These are phyloP conservation scores for Manihot esculenta DNA, from an alignment of 441 rosid genomes.

Conservation along the genomic window DNA sequence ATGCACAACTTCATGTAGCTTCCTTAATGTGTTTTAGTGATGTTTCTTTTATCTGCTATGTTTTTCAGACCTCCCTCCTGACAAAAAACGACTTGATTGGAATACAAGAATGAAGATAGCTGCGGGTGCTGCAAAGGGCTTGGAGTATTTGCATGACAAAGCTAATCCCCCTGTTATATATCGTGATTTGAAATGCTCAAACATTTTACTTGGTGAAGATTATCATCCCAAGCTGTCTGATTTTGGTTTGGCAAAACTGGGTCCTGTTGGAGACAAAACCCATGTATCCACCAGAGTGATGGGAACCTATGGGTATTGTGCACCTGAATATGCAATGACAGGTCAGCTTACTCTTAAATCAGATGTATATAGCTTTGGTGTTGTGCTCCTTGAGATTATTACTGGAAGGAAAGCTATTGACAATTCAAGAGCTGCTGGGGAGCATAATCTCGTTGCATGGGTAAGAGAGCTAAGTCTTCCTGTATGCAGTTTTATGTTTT, in stretches of 20 bases:
- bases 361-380: slow-evolving; percentile 95
- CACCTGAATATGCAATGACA: slow-evolving; percentile 97
- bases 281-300: slow-evolving; percentile 95
- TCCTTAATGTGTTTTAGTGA: slow-evolving; percentile 1
- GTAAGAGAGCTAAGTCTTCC: slow-evolving; percentile 41
- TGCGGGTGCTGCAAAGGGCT: slow-evolving; percentile 95
- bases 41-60: slow-evolving; percentile 12
- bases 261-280: slow-evolving; percentile 90
- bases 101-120: slow-evolving; percentile 92
- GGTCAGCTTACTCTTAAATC: slow-evolving; percentile 95
- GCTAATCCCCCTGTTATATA: slow-evolving; percentile 93
- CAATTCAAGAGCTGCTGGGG: slow-evolving; percentile 63
- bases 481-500: background rate
- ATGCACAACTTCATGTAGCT: background rate
- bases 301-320: slow-evolving; percentile 98
- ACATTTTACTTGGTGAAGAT: slow-evolving; percentile 60
- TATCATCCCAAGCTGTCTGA: too few species aligned
- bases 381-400: slow-evolving; percentile 90
- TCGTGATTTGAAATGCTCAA: slow-evolving; percentile 89
- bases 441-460: slow-evolving; percentile 93
- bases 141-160: slow-evolving; percentile 85
- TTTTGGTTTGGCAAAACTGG: too few species aligned
- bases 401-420: slow-evolving; percentile 95
- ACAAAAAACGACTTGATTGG: slow-evolving; percentile 81
- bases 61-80: slow-evolving; percentile 64